Conservation (phyloP, 2,329 filamentous ascomycete species). For the Claviceps spartinae region DNA sequence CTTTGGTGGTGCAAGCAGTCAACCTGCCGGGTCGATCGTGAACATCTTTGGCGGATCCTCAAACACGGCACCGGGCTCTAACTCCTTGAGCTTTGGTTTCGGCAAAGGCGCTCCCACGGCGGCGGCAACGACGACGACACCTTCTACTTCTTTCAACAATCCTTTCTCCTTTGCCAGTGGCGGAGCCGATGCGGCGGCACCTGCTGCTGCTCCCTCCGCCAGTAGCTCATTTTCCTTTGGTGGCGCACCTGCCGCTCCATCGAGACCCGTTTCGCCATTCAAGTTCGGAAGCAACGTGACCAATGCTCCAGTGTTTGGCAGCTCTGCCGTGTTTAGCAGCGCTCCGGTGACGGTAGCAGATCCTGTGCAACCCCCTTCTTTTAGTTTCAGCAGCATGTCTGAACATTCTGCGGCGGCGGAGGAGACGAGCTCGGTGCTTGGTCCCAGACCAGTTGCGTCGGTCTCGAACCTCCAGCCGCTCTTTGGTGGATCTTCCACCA, state of each 20-base stretch:
- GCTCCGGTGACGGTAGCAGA: conserved; percentile 9
- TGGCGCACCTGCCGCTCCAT: conserved; percentile 14
- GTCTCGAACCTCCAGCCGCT: conserved; percentile 29
- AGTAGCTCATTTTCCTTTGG: conserved; percentile 27
- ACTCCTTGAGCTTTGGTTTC: conserved; percentile 20
- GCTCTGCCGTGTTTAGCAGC: conserved; percentile 18
- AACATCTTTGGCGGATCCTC: conserved; percentile 1
- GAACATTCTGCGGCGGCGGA: conserved; percentile 11
- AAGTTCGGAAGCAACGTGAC: conserved; percentile 21
- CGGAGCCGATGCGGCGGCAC: conserved; percentile 11
- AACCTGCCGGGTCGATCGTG: neutral
- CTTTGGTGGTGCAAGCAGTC: conserved; percentile 13
- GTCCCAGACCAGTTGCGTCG: conserved; percentile 21
- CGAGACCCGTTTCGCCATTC: conserved; percentile 19
- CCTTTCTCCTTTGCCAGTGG: conserved; percentile 22
- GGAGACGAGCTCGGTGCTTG: conserved; percentile 18
- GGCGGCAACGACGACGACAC: conserved; percentile 7
- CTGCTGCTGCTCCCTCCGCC: conserved; percentile 11
- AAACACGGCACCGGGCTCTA: conserved; percentile 12
- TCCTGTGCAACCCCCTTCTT: conserved; percentile 20
- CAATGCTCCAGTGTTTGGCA: no score
- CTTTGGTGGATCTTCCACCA: conserved; percentile 29
- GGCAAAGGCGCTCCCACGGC: conserved; percentile 7
- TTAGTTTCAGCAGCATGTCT: conserved; percentile 23
- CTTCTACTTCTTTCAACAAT: conserved; percentile 23